phyloP scores from a whole-genome alignment of 306 rosid species.

The Parietaria judaica region DNA sequence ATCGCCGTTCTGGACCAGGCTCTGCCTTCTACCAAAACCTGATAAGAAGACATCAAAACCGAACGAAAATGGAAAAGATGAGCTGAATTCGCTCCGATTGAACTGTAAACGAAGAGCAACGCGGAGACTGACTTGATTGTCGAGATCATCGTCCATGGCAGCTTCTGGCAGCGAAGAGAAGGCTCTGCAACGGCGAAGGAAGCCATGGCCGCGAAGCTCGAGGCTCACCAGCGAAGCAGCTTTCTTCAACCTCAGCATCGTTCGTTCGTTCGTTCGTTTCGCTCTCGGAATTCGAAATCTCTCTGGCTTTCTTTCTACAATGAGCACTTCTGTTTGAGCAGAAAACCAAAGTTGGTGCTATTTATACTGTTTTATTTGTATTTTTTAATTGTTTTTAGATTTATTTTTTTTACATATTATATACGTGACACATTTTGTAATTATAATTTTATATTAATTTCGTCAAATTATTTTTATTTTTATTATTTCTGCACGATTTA shows the following conservation, averaged over 20 bases:
- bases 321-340: no score
- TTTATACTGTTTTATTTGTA: no score
- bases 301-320: background rate
- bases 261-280: constrained; percentile 25
- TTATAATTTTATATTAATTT: no score
- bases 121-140: constrained; percentile 28
- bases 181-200: constrained; percentile 19
- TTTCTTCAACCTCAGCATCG: constrained; percentile 22
- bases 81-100: background rate
- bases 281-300: background rate
- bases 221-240: constrained; percentile 26
- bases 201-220: constrained; percentile 13
- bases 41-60: background rate
- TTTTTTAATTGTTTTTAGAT: no score
- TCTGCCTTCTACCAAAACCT: constrained; percentile 46
- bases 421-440: no score
- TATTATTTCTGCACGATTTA: no score
- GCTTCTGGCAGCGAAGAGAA: constrained; percentile 28
- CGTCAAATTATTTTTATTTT: no score
- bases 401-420: no score
- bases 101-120: background rate
- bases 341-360: no score
- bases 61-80: background rate
- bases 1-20: constrained; percentile 53
- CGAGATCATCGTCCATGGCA: constrained; percentile 21